Percentiles rank a stretch among this genome's conserved stretches.
phyloP scores from a whole-genome alignment of 176 grass and related monocot species.

The Avena insularis region DNA sequence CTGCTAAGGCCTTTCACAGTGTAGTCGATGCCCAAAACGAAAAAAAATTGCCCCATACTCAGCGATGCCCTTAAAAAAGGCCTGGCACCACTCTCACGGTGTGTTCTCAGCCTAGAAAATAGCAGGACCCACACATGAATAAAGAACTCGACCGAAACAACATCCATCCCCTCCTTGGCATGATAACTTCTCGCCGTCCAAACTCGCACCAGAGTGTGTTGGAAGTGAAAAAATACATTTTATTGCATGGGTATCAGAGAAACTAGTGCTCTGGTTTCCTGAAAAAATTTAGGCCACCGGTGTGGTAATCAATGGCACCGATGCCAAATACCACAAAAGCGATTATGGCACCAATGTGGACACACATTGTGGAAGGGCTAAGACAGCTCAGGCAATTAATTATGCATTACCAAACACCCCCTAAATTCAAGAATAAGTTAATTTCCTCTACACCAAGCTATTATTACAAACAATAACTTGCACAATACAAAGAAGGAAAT shows the following conservation, averaged over 20 bases:
- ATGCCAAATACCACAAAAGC: background rate
- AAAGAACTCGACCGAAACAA: background rate
- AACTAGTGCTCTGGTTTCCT: background rate
- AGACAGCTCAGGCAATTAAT: slow-evolving; percentile 21
- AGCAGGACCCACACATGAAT: background rate
- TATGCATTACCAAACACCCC: background rate
- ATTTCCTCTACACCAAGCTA: background rate
- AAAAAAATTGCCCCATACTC: background rate
- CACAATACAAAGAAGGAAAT: background rate
- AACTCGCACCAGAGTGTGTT: background rate
- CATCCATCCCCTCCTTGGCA: background rate
- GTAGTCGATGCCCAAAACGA: background rate
- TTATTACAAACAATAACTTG: slow-evolving; percentile 1
- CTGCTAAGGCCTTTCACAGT: background rate
- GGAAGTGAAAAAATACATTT: background rate
- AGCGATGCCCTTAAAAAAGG: background rate
- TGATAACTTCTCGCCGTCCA: background rate
- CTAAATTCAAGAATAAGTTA: slow-evolving; percentile 28
- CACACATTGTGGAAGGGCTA: background rate
- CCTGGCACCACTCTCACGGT: background rate
- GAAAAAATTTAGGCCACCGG: background rate
- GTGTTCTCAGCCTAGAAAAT: background rate
- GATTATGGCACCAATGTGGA: background rate
- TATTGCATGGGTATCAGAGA: background rate
- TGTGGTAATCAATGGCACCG: background rate